These are phyloP conservation scores for Powellomyces hirtus DNA, from an alignment of 192 early-diverging fungal species.

Conservation along the genomic window DNA sequence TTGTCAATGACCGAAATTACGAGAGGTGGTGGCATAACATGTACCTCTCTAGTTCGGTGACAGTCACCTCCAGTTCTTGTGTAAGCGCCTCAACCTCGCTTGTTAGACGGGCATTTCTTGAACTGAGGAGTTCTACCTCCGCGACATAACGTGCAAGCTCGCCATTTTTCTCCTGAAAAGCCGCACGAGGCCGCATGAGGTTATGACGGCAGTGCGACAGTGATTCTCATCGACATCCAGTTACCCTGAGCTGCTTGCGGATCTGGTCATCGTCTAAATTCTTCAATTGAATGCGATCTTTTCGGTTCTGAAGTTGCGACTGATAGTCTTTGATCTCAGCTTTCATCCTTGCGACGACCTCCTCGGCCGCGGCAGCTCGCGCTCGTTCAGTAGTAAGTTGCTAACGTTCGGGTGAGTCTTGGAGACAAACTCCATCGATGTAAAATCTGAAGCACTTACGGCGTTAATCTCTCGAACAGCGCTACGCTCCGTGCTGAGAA, in stretches of 20 bases:
- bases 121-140: conserved; percentile 44
- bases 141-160: conserved; percentile 46
- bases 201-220: no score
- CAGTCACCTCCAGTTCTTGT: conserved; percentile 51
- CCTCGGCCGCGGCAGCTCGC: conserved; percentile 21
- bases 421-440: no score
- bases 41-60: conserved; percentile 50
- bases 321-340: conserved; percentile 42
- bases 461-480: conserved; percentile 23
- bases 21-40: not conserved
- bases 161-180: conserved; percentile 52
- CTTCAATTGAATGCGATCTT: conserved; percentile 38
- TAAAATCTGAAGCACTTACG: conserved; percentile 15
- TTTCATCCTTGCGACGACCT: conserved; percentile 34
- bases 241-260: conserved; percentile 34
- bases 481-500: conserved; percentile 34
- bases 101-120: conserved; percentile 37
- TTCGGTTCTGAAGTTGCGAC: conserved; percentile 41
- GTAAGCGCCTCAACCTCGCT: conserved; percentile 44
- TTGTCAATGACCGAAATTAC: no score
- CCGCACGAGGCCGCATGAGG: no score
- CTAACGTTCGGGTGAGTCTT: not conserved
- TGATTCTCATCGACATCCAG: no score
- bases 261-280: conserved; percentile 48
- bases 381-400: conserved; percentile 32